phyloP scores from a whole-genome alignment of 1,284 basidiomycete species.

The Caloboletus inedulis region DNA sequence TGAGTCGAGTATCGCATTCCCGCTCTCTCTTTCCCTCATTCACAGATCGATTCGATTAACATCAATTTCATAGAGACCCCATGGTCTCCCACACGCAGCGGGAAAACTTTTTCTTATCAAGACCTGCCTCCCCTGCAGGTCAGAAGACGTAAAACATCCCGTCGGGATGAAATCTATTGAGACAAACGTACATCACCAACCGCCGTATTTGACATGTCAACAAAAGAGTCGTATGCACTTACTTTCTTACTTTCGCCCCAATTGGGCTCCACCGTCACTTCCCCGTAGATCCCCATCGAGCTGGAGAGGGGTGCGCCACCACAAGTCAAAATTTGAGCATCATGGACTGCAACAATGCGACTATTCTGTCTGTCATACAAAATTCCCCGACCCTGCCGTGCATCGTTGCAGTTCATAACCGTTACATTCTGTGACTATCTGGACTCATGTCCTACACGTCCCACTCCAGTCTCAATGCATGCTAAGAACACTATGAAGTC shows the following conservation, averaged over 20 bases:
- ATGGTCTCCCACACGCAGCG: too few species aligned
- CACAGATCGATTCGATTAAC: conserved; percentile 12
- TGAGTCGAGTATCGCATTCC: conserved; percentile 6
- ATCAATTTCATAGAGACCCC: conserved; percentile 3
- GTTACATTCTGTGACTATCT: not conserved
- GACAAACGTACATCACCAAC: not conserved
- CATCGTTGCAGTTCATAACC: conserved; percentile 15
- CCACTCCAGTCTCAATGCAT: not conserved
- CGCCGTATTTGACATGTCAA: conserved; percentile 1
- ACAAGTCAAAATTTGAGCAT: not conserved
- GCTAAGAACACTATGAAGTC: not conserved
- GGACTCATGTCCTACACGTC: not conserved
- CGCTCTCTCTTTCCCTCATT: not conserved
- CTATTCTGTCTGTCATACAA: not conserved
- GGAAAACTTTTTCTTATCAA: conserved; percentile 10
- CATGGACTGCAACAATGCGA: conserved; percentile 3
- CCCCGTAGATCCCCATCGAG: not conserved
- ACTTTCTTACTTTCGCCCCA: conserved; percentile 2
- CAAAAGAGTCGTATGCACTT: not conserved
- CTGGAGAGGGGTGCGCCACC: not conserved
- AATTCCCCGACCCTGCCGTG: not conserved
- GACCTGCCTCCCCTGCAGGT: not conserved
- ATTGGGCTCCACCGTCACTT: not conserved
- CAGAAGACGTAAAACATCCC: conserved; percentile 22
- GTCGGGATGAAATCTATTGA: conserved; percentile 3